Evolutionary conservation across 2,329 filamentous ascomycete genomes (phyloP), one percentile per base, ranked within the genome.

Genomic region (Trichocomaceae sp.): DNA sequence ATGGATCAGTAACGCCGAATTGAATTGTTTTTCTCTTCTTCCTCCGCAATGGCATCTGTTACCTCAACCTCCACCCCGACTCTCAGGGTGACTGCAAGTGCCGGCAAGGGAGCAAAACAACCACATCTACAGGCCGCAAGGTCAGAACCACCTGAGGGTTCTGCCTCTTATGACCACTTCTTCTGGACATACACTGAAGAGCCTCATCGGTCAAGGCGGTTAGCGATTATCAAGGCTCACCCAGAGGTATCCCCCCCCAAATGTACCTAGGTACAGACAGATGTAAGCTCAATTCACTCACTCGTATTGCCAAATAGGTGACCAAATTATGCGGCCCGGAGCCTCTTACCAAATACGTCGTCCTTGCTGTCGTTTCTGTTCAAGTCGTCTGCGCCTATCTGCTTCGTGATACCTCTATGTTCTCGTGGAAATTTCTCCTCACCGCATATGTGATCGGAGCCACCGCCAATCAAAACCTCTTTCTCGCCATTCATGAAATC

Each of bases 101-200:
- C 56, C 19, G 47, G 31, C 44, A 58, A 64, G 45, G 49, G 37
- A 42, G 50, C 47, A 44, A n/a, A 62, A 46, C 47, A 59, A 55
- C 20, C 56, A 45, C 56, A 60, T 37, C 48, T 52, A 55, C 59
- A 63, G 22, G 60, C 64, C 13, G 45, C 59, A 46, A 63, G 63
- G 62, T 62, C 63, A 48, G 56, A 66, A 47, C 66, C 69, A 50
- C 67, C 69, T 33, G 62, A 67, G 45, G 52, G 60, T 31, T 66
- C 68, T 20, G 66, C 68, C 37, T 61, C 66, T 4, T 66, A 69
- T 7, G 73, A 84, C 59, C 80, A 85, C 70, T 97, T 97, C 79
- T 96, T 95, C 77, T 97, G 95, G 93, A 96, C 93, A 41, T 97
- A 99, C 70, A 96, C 93, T 9, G 93, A 99, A 72, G 93, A 99